phyloP scores from a whole-genome alignment of 2,329 filamentous ascomycete species.

The Microsporum audouinii region DNA sequence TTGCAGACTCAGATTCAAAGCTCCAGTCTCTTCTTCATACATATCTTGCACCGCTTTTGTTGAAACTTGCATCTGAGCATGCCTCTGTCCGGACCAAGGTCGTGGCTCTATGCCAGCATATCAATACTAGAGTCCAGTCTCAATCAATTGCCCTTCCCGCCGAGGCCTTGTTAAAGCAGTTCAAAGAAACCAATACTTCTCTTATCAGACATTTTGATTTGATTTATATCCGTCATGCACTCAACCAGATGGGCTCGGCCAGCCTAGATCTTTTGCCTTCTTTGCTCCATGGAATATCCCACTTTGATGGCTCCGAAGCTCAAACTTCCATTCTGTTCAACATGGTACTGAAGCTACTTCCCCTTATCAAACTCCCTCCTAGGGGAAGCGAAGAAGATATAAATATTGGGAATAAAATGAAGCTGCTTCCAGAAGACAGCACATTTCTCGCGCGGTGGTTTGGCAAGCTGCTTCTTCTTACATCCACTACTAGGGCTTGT shows the following conservation, averaged over 20 bases:
- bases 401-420: conserved; percentile 53
- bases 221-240: conserved; percentile 76
- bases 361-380: conserved; percentile 54
- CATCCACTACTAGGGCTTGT: conserved; percentile 39
- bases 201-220: conserved; percentile 82
- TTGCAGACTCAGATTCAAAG: conserved; percentile 74
- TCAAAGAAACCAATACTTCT: conserved; percentile 62
- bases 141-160: conserved; percentile 68
- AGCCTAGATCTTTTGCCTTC: conserved; percentile 63
- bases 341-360: conserved; percentile 64
- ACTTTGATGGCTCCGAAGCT: conserved; percentile 27
- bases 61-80: conserved; percentile 77
- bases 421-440: conserved; percentile 60
- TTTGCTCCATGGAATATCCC: conserved; percentile 52
- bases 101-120: conserved; percentile 58
- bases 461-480: conserved; percentile 62
- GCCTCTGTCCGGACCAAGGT: conserved; percentile 69
- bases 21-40: conserved; percentile 64
- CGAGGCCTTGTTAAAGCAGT: conserved; percentile 72
- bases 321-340: conserved; percentile 64
- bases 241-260: conserved; percentile 46
- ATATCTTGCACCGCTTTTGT: conserved; percentile 68
- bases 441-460: conserved; percentile 63
- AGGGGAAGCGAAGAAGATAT: conserved; percentile 70
- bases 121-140: conserved; percentile 54